Percentiles rank a stretch among this genome's conserved stretches.
phyloP scores from a whole-genome alignment of 345 rosid genomes.

The Clausena lansium region DNA sequence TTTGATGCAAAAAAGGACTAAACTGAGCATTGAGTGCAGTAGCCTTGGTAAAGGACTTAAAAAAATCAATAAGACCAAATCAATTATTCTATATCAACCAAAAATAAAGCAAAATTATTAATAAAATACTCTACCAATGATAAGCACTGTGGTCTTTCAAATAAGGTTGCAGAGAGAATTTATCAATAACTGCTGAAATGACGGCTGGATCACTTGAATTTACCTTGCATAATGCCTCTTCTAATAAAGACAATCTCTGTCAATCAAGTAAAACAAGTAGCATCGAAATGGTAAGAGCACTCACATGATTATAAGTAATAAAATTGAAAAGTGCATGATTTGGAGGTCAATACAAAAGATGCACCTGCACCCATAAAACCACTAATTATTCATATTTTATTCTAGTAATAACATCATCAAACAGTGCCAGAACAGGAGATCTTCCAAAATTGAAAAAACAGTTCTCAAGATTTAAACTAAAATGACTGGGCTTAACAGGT shows the following conservation, averaged over 20 bases:
- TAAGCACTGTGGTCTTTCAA: conserved; percentile 64
- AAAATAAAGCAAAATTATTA: background rate
- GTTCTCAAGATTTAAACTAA: background rate
- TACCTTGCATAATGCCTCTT: conserved; percentile 49
- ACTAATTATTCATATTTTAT: too few species aligned
- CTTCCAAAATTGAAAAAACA: background rate
- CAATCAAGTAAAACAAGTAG: conserved; percentile 11
- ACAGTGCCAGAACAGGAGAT: background rate
- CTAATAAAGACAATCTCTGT: conserved; percentile 63
- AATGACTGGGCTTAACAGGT: background rate
- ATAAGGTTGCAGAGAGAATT: conserved; percentile 49
- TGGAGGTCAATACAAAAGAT: background rate
- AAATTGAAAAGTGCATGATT: background rate
- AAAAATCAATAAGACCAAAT: background rate
- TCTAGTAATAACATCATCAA: background rate
- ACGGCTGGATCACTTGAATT: conserved; percentile 47
- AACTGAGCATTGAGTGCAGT: background rate
- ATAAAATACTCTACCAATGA: conserved; percentile 43
- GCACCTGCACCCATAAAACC: too few species aligned
- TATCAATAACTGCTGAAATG: conserved; percentile 53
- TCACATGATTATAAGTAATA: background rate
- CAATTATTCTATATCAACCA: background rate
- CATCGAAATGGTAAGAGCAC: background rate
- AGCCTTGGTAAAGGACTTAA: background rate
- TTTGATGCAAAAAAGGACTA: fast-evolving